Base-by-base conservation (phyloP, 163 green algal genomes). In the Prototheca wickerhamii region DNA sequence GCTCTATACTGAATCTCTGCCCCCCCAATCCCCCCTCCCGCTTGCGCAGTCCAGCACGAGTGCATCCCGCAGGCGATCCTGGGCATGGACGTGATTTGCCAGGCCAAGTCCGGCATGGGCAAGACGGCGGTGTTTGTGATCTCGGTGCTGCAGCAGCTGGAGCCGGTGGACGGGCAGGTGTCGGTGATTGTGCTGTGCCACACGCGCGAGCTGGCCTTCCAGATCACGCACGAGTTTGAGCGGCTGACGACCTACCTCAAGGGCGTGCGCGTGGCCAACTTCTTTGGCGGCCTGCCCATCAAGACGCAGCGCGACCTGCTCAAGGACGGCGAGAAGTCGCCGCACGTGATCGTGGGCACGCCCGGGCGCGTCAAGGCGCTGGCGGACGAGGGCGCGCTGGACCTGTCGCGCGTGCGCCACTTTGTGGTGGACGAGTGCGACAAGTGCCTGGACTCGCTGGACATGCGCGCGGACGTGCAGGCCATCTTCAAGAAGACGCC, bases 41-140 rank as follows among this genome's bases (percentile, higher is more conserved):
- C 37, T 8, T 34, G 26, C 52, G 76, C 89, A 98, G 93, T 99
- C 0, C 94, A 99, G 74, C 93, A 99, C 71, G 87, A 98, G 74
- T 97, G 91, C 79, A 98, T 99, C 69, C 94, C 94, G 12, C 88
- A 97, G 71, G 92, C 93, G 44, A 96, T 98, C 58, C 80, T 97
- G 52, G 92, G 94, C 55, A 91, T 94, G 83, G 94, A 99, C 71
- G 87, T 99, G 17, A 83, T 99, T 15, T 98, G 94, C 76, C 94
- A 99, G 76, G 94, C 94, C 31, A 99, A 99, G 86, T 96, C 89
- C 20, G 94, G 94, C 58, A 98, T 98, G 93, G 94, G 94, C 49
- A 99, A 99, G 87, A 99, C 94, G 3, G 94, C 92, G 10, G 93
- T 98, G 12, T 99, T 99, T 73, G 92, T 98, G n/a, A 83, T 99